Percentiles rank a stretch among this genome's conserved stretches.
Conservation (phyloP, 345 rosid genomes). For the Linum trigynum region DNA sequence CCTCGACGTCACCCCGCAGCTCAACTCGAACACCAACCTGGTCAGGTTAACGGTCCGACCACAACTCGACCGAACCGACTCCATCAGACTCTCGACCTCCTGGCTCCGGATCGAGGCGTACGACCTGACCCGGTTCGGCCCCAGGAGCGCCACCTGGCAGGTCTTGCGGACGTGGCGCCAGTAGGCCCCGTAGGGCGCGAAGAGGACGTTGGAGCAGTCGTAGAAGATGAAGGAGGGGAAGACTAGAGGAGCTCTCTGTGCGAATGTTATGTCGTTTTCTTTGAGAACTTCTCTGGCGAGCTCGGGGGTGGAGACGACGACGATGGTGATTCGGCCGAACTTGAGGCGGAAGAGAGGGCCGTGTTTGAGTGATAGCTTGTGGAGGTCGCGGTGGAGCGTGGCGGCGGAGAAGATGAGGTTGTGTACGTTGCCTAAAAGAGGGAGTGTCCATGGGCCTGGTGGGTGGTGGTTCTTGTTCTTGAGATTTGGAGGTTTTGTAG, state of each 20-base stretch:
- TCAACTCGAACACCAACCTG: conserved; percentile 9
- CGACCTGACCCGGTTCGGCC: conserved; percentile 14
- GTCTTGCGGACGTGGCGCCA: not conserved
- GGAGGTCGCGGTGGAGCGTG: conserved; percentile 8
- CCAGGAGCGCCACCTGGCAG: not conserved
- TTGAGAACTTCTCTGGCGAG: conserved; percentile 25
- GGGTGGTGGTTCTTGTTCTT: not conserved
- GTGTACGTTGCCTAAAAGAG: conserved; percentile 30
- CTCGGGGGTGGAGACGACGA: conserved; percentile 22
- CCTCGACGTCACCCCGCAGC: conserved; percentile 11
- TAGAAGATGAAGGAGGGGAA: not conserved
- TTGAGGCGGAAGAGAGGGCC: conserved; percentile 33
- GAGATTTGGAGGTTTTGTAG: not conserved
- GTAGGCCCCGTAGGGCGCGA: not conserved
- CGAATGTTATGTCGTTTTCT: conserved; percentile 24
- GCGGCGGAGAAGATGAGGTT: conserved; percentile 22
- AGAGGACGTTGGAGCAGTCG: not conserved
- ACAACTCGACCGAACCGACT: not conserved
- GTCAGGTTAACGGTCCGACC: conserved; percentile 15
- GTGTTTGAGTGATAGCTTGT: conserved; percentile 21
- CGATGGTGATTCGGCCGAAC: conserved; percentile 18
- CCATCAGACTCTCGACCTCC: conserved; percentile 2
- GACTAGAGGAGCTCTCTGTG: conserved; percentile 14
- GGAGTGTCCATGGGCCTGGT: conserved; percentile 31
- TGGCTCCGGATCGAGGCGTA: conserved; percentile 20